Conservation (phyloP, 345 rosid genomes). For the Microcos paniculata region DNA sequence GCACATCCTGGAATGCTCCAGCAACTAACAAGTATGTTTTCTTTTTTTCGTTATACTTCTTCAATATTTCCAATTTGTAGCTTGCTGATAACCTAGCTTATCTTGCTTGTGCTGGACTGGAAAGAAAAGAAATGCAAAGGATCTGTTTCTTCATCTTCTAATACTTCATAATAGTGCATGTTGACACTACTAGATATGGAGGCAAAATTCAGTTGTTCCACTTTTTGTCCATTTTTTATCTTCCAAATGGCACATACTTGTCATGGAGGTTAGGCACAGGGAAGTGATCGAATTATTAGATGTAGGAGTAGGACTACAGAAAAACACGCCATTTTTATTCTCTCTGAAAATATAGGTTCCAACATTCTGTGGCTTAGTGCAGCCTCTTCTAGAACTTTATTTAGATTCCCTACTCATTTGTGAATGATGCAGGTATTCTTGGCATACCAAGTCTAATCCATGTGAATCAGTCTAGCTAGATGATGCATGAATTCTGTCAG, state of each 20-base stretch:
- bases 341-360: neutral
- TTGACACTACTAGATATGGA: neutral
- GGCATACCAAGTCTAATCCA: neutral
- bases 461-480: neutral
- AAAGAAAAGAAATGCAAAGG: too few relatives aligned
- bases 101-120: neutral
- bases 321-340: neutral
- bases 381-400: neutral
- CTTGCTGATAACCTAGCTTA: neutral
- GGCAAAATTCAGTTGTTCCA: neutral
- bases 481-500: neutral
- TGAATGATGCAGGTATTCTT: neutral
- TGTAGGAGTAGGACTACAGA: neutral
- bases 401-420: neutral
- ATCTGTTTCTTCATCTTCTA: neutral
- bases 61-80: neutral
- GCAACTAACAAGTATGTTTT: slow-evolving; percentile 58
- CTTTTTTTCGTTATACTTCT: neutral
- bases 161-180: neutral
- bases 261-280: neutral
- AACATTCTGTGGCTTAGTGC: neutral
- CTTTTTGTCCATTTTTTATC: neutral
- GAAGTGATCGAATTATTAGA: neutral
- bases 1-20: slow-evolving; percentile 62
- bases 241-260: neutral